Percentiles rank a stretch among this genome's conserved stretches.
These are phyloP conservation scores for Cajanus cajan DNA, from an alignment of 306 rosid species.

Conservation along the genomic window DNA sequence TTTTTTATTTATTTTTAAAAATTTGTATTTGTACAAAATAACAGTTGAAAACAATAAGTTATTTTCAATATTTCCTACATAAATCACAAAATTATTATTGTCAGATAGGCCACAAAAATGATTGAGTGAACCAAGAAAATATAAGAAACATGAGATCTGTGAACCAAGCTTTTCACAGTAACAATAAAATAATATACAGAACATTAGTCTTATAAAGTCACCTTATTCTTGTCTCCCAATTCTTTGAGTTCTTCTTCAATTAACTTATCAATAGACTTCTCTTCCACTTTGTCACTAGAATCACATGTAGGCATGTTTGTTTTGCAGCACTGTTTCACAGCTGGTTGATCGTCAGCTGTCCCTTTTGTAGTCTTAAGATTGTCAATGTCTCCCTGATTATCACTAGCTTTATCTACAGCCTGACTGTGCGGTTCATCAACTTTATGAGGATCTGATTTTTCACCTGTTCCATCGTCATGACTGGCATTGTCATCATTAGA, in stretches of 20 bases:
- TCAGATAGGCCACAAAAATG: conserved; percentile 5
- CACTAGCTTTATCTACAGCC: conserved; percentile 44
- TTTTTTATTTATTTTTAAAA: not conserved
- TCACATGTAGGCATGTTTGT: conserved; percentile 38
- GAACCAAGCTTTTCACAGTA: not conserved
- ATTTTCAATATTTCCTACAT: not conserved
- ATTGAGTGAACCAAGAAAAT: not conserved
- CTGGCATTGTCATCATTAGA: conserved; percentile 26
- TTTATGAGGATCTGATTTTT: conserved; percentile 41
- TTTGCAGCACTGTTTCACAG: conserved; percentile 59
- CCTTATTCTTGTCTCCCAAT: conserved; percentile 84
- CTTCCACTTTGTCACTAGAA: conserved; percentile 45
- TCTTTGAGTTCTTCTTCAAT: conserved; percentile 81
- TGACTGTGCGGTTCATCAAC: conserved; percentile 29
- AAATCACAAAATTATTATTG: not conserved
- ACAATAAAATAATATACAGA: conserved; percentile 7
- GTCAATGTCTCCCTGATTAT: conserved; percentile 22
- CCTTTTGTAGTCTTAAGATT: conserved; percentile 26
- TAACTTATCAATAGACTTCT: conserved; percentile 73
- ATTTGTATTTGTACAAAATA: not conserved
- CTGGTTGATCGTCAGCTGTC: conserved; percentile 54
- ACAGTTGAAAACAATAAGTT: not conserved
- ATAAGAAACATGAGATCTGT: not conserved
- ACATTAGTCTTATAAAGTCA: conserved; percentile 28
- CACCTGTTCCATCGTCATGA: conserved; percentile 33